These are phyloP conservation scores for Santalum album DNA, from an alignment of 164 flowering plant genomes.

Conservation along the genomic window DNA sequence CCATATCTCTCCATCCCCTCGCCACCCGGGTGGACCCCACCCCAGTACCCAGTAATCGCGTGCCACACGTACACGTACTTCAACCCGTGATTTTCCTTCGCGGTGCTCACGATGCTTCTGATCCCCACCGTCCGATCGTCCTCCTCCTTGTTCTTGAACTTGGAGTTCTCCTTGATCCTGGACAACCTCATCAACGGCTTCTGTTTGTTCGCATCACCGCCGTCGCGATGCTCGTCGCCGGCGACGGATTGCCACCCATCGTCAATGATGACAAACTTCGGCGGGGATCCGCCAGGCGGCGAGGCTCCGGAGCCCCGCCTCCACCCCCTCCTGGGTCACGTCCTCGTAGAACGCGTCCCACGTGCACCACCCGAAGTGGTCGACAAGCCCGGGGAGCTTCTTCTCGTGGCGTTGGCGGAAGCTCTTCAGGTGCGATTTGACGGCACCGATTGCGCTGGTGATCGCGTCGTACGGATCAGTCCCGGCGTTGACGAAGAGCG, in stretches of 20 bases:
- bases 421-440: slow-evolving; percentile 53
- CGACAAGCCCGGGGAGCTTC: slow-evolving; percentile 67
- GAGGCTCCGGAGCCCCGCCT: slow-evolving; percentile 59
- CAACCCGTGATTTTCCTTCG: slow-evolving; percentile 70
- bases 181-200: slow-evolving; percentile 48
- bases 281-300: slow-evolving; percentile 61
- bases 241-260: slow-evolving; percentile 96
- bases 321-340: slow-evolving; percentile 86
- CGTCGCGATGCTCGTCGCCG: slow-evolving; percentile 20
- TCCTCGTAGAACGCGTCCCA: slow-evolving; percentile 98
- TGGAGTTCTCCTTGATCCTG: slow-evolving; percentile 70
- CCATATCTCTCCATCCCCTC: slow-evolving; percentile 63
- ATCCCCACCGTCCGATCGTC: slow-evolving; percentile 65
- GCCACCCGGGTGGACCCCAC: slow-evolving; percentile 75
- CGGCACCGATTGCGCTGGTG: slow-evolving; percentile 50
- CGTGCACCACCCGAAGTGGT: slow-evolving; percentile 97
- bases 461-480: slow-evolving; percentile 70
- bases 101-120: slow-evolving; percentile 53
- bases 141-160: slow-evolving; percentile 54
- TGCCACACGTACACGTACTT: slow-evolving; percentile 94
- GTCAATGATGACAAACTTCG: slow-evolving; percentile 90
- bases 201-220: slow-evolving; percentile 7
- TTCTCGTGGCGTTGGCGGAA: slow-evolving; percentile 79
- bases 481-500: slow-evolving; percentile 56
- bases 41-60: slow-evolving; percentile 96